Percentiles rank a stretch among this genome's conserved stretches.
Conservation (phyloP, 2,329 filamentous ascomycete species). For the Colletotrichum tropicale region DNA sequence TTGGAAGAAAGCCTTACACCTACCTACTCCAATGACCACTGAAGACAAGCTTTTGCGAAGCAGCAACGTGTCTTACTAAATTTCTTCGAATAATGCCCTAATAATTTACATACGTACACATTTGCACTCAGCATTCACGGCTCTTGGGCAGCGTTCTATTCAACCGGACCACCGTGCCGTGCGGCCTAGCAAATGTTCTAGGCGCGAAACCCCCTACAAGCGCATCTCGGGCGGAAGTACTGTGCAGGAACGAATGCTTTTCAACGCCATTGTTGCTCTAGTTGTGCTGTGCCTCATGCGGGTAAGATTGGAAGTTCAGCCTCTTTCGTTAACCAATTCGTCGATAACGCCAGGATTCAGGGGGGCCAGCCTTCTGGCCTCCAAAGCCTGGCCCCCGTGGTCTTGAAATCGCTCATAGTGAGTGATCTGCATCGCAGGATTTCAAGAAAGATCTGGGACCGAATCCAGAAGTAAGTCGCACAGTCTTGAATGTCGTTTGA, state of each 20-base stretch:
- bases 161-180: not conserved
- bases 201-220: not conserved
- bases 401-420: not conserved
- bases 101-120: fast-evolving
- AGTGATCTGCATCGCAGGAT: not conserved
- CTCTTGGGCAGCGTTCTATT: not conserved
- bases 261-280: not conserved
- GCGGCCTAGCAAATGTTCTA: not conserved
- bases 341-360: not conserved
- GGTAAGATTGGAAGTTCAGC: not conserved
- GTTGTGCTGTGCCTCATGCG: not conserved
- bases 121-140: not conserved
- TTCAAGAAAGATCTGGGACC: not conserved
- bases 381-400: not conserved
- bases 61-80: not conserved
- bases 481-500: not conserved
- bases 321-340: not conserved
- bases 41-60: not conserved
- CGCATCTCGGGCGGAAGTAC: not conserved
- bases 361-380: not conserved
- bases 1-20: not conserved
- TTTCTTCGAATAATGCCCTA: not conserved
- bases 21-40: not conserved
- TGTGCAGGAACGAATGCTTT: not conserved
- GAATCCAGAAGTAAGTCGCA: not conserved